Conservation (phyloP, 768 basidiomycete species). For the Psilocybe sp. region DNA sequence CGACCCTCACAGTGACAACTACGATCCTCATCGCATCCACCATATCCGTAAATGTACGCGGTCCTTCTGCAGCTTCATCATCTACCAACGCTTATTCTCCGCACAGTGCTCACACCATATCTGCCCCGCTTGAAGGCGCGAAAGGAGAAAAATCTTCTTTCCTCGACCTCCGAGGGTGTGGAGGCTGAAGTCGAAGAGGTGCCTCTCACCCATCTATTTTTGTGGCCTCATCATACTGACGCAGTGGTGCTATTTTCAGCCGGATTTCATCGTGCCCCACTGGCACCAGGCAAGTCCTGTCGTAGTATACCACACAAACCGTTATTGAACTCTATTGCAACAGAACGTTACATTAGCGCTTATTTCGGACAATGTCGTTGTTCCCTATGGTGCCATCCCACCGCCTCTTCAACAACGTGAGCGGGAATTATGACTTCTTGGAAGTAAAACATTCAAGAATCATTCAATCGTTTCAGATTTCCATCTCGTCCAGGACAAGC, state of each 20-base stretch:
- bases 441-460: not conserved
- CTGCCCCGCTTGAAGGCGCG: conserved; percentile 66
- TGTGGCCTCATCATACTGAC: too few relatives aligned
- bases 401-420: conserved; percentile 60
- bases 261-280: conserved; percentile 71
- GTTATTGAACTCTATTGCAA: not conserved
- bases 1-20: conserved; percentile 54
- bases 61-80: conserved; percentile 1
- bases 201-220: conserved; percentile 7
- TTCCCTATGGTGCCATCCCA: conserved; percentile 57
- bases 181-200: conserved; percentile 53
- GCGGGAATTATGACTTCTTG: conserved; percentile 25
- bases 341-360: conserved; percentile 89
- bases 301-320: not conserved
- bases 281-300: conserved; percentile 68
- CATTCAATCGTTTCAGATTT: conserved; percentile 44
- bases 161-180: conserved; percentile 34
- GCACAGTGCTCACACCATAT: conserved; percentile 83
- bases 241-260: conserved; percentile 21
- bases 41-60: conserved; percentile 72
- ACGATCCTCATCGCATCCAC: conserved; percentile 56
- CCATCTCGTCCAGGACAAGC: conserved; percentile 52
- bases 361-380: conserved; percentile 60
- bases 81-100: not conserved
- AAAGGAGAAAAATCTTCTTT: conserved; percentile 81